Percentiles rank a stretch among this genome's conserved stretches.
Conservation (phyloP, 441 rosid species). For the Isatis lusitanica region DNA sequence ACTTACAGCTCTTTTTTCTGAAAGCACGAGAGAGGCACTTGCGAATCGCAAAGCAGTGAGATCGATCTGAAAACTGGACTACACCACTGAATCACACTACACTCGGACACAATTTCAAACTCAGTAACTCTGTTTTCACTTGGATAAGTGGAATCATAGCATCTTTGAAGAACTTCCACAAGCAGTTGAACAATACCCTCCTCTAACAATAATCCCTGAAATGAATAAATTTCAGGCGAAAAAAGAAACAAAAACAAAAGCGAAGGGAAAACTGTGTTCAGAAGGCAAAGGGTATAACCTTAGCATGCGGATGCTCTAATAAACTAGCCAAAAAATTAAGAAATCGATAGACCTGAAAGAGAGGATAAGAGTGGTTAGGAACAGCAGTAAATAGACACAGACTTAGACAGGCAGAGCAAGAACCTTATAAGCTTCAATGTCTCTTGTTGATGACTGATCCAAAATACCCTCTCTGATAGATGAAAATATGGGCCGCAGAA, state of each 20-base stretch:
- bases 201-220: conserved; percentile 66
- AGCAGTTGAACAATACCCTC: conserved; percentile 67
- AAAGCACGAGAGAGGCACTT: conserved; percentile 39
- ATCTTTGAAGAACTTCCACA: conserved; percentile 60
- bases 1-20: conserved; percentile 66
- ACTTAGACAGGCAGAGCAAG: conserved; percentile 27
- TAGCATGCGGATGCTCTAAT: conserved; percentile 85
- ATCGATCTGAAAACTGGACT: conserved; percentile 74
- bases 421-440: conserved; percentile 80
- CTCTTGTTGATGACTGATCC: conserved; percentile 49
- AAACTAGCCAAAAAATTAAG: conserved; percentile 77
- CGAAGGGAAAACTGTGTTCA: background rate
- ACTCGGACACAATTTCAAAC: conserved; percentile 46
- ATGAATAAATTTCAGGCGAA: conserved; percentile 29
- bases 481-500: conserved; percentile 72
- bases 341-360: conserved; percentile 67
- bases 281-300: conserved; percentile 48
- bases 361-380: conserved; percentile 22
- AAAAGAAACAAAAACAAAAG: background rate
- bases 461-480: conserved; percentile 57
- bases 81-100: conserved; percentile 63
- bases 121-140: conserved; percentile 54
- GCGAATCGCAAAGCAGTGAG: conserved; percentile 60
- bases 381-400: conserved; percentile 15
- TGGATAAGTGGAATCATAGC: conserved; percentile 56